These are phyloP conservation scores for Antitrichia curtipendula DNA, from an alignment of 225 moss, liverwort and hornwort genomes.

Conservation along the genomic window DNA sequence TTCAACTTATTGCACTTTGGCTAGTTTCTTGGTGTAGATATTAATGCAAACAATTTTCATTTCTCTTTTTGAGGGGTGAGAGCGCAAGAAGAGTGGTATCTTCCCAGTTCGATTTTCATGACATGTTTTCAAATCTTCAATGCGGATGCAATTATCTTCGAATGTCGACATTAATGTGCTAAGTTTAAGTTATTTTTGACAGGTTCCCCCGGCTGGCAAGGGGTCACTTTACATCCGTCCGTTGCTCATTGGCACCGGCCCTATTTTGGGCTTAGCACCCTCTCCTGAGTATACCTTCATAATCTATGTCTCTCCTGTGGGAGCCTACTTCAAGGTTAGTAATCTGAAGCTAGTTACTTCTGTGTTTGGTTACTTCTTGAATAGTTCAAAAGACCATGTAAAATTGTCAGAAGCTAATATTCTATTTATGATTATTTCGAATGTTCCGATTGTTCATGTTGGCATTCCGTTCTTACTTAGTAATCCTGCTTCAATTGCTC, in stretches of 20 bases:
- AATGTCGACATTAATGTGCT: neutral
- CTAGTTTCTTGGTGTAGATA: neutral
- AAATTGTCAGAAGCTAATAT: neutral
- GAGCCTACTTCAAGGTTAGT: constrained; percentile 72
- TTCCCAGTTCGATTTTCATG: neutral
- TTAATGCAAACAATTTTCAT: neutral
- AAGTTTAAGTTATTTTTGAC: neutral
- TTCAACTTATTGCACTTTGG: neutral
- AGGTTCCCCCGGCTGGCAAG: constrained; percentile 61
- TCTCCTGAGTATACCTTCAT: constrained; percentile 68
- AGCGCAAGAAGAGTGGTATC: neutral
- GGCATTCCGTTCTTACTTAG: neutral
- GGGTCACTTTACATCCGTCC: constrained; percentile 83
- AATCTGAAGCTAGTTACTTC: neutral
- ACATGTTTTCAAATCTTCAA: neutral
- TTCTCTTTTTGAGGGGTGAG: neutral
- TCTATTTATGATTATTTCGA: neutral
- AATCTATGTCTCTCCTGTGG: constrained; percentile 80
- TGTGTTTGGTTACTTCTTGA: neutral
- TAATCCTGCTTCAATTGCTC: neutral
- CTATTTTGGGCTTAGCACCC: constrained; percentile 65
- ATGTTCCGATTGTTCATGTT: neutral
- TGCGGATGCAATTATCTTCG: neutral
- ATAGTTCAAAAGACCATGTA: neutral
- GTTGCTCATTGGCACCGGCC: constrained; percentile 64